Evolutionary conservation across 2,329 filamentous ascomycete genomes (phyloP), one percentile per base, ranked within the genome.

Genomic region (Botrytis tulipae): DNA sequence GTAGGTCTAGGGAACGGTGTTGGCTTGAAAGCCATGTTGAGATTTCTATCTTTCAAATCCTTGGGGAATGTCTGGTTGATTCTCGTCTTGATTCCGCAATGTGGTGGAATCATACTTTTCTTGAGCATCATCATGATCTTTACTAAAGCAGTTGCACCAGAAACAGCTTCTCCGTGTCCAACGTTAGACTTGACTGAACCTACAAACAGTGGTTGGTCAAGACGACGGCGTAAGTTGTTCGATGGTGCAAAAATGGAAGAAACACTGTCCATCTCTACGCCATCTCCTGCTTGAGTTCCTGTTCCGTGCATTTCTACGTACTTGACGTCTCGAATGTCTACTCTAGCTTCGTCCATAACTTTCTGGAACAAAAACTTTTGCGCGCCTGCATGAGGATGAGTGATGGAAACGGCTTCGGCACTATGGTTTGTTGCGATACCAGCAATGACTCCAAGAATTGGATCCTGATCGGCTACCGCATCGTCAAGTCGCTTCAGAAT

Each of bases 381-480:
- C 14, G 73, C 66, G n/a, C 73, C 73, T 35, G 62, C 63, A 37
- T 74, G 73, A 18, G 73, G 73, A 35, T 72, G 71, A 1, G 60
- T 62, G 25, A 62, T 62, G 35, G 60, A 62, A 40, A 62, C 16
- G 25, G 60, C 60, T 62, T 62, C 60, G 3, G 60, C 60, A 42
- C 60, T 62, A 14, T 88, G 86, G 73, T 89, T 90, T 54, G 86
- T 83, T 25, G 59, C 57, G 6, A 70, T 70, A 37, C 70, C 74
- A 20, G 86, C 84, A 72, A 90, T 86, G 44, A 90, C 83, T 12
- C 84, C 86, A 9, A 86, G 84, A 71, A 89, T 87, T 0, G 85
- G 85, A 77, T 92, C 89, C 29, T 87, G 87, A 75, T 89, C 87
- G 20, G 82, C 82, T 9, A 91, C 76, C 14, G 73, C 73, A 66